Evolutionary conservation across 371 early-diverging fungal genomes (phyloP).

Genomic region (Lichtheimia corymbifera): DNA sequence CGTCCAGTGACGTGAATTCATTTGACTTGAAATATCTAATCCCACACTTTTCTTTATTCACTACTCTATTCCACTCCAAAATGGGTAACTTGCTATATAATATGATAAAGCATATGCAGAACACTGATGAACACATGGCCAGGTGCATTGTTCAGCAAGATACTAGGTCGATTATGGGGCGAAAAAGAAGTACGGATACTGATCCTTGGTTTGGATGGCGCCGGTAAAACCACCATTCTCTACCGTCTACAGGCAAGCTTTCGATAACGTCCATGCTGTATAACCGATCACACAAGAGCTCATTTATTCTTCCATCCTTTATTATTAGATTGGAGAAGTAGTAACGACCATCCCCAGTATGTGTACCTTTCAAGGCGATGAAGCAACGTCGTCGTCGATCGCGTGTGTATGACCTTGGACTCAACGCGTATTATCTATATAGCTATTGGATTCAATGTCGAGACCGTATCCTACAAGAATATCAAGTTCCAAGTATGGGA

Average conservation of each 20-base stretch:
- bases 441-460: constrained; percentile 92
- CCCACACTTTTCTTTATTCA: too few species aligned
- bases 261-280: neutral
- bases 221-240: constrained; percentile 93
- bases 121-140: too few species aligned
- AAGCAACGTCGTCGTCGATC: neutral
- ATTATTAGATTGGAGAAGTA: constrained; percentile 89
- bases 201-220: constrained; percentile 93
- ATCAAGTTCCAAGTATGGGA: constrained; percentile 98
- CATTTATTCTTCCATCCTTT: neutral
- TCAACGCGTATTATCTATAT: constrained; percentile 7
- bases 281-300: too few species aligned
- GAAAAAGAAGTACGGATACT: constrained; percentile 89
- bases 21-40: too few species aligned
- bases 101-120: too few species aligned
- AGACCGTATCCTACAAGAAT: constrained; percentile 97
- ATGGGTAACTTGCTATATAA: too few species aligned
- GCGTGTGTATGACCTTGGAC: neutral
- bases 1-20: too few species aligned
- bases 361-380: constrained; percentile 33
- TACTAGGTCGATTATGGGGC: constrained; percentile 51
- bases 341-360: constrained; percentile 99
- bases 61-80: too few species aligned
- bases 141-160: constrained; percentile 51
- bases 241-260: constrained; percentile 62